Conservation (phyloP, 306 rosid species). For the Quillaja saponaria region DNA sequence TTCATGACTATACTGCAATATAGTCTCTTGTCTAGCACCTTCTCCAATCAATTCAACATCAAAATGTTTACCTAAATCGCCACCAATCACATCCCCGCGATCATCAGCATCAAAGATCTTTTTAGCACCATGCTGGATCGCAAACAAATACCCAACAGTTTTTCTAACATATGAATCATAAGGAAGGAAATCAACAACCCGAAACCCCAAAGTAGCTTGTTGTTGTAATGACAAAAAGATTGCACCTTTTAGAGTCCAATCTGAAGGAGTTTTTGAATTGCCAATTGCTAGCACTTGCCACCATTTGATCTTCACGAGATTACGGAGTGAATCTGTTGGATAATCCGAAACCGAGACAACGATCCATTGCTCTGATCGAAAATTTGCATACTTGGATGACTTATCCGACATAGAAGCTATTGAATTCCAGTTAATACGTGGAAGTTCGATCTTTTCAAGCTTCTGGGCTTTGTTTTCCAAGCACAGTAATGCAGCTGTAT, state of each 20-base stretch:
- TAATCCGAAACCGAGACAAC: constrained; percentile 78
- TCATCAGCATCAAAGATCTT: constrained; percentile 93
- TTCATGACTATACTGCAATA: constrained; percentile 86
- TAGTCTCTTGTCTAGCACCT: constrained; percentile 77
- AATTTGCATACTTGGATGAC: constrained; percentile 55
- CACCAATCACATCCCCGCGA: constrained; percentile 85
- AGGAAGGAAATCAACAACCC: constrained; percentile 82
- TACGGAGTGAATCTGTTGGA: constrained; percentile 66
- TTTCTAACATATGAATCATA: constrained; percentile 91
- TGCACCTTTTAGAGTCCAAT: constrained; percentile 89
- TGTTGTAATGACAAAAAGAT: constrained; percentile 83
- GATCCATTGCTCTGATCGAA: constrained; percentile 80
- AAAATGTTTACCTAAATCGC: constrained; percentile 88
- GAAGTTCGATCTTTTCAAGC: constrained; percentile 72
- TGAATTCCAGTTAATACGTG: constrained; percentile 61
- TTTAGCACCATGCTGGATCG: constrained; percentile 92
- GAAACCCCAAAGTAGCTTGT: constrained; percentile 75
- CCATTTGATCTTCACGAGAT: constrained; percentile 67
- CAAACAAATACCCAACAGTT: constrained; percentile 87
- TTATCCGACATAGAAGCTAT: constrained; percentile 53
- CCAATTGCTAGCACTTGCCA: constrained; percentile 98
- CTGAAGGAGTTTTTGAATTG: constrained; percentile 72
- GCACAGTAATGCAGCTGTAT: constrained; percentile 83
- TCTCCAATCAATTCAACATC: constrained; percentile 85
- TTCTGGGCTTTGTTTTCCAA: constrained; percentile 63